Evolutionary conservation across 495 filamentous ascomycete species (phyloP), one percentile per base, ranked within the genome.

Genomic region (Cenococcum geophilum): DNA sequence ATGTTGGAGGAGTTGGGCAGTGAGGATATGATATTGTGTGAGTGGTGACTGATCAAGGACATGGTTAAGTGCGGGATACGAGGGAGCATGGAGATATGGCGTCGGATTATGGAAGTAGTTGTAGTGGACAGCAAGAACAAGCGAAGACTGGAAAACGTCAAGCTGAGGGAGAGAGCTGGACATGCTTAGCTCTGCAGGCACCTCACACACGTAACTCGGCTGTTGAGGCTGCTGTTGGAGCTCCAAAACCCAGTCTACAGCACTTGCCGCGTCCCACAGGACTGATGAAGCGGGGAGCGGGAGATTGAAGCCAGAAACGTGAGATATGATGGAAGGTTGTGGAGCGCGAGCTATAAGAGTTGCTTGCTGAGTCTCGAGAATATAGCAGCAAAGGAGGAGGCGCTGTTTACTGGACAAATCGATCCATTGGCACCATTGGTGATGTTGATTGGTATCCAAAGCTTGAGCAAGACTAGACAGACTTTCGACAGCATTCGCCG

Each of bases 281-380:
- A 51, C 11, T 21, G 60, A 48, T 20, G 67, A 63, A 14, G 57
- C 32, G 5, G 66, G 61, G 51, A 74, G 68, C 6, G 70, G 72
- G 11, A 75, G 69, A 22, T 62, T 55, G 20, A 62, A 51, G 4
- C 68, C 66, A 34, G 61, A 48, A n/a, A 37, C 22, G 55, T 63
- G 51, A 16, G 60, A 35, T 8, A 65, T 1, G 20, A 62, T 62
- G 21, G 22, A 35, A 22, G 22, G 56, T 18, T 42, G 60, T 40
- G 52, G 48, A 18, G 49, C 9, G 40, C 71, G 67, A 32, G 63
- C 68, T n/a, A 74, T 62, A 2, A 74, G 62, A 27, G 50, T 66
- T 5, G 69, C 53, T 57, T 73, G 69, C 18, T 75, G 72, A 18
- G 65, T 62, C 47, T 73, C 69, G 12, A 75, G 62, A 40, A 74